Evolutionary conservation across 495 filamentous ascomycete species (phyloP), one percentile per base, ranked within the genome.

Genomic region (Penicillium robsamsonii): DNA sequence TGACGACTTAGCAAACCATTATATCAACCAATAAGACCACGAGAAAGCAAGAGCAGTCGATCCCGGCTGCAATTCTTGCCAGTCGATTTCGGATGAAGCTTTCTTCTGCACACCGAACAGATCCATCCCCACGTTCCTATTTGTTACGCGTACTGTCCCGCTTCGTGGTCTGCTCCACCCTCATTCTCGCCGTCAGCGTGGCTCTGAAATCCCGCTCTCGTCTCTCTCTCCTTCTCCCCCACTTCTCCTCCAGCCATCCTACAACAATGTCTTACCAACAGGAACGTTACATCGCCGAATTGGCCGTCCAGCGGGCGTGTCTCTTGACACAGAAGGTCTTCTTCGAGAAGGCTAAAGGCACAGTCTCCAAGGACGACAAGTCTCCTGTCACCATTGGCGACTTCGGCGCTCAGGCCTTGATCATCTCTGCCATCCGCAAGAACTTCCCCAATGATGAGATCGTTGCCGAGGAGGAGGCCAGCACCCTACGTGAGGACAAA

Each of bases 321-420:
- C 76, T 92, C 59, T 85, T 97, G 55, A 97, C 94, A 51, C 91
- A 96, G 78, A 85, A 84, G 59, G 92, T 97, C 71, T 97, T 95
- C 82, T 85, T 89, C 75, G 86, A 90, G 54, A 90, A 87, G 68
- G 86, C 91, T 61, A 97, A 97, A 76, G 92, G 92, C 55, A 96
- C 94, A 51, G 79, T 95, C 33, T 89, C 87, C 63, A 99, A 97
- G 78, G 87, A 89, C 70, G 95, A 98, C 76, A 87, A 86, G 60
- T 97, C 95, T 24, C 94, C 95, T 57, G 94, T 98, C 60, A 98
- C 94, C 30, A 92, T 97, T 60, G 94, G 92, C 68, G 94, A 98
- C 76, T 97, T 96, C 67, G 95, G 95, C 62, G 94, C 95, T 52
- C 94, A 98, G 76, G 95, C 95, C 37, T 81, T 97, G 58, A 95